phyloP scores from a whole-genome alignment of 352 stramenopile genomes.

The Phytophthora citricola region DNA sequence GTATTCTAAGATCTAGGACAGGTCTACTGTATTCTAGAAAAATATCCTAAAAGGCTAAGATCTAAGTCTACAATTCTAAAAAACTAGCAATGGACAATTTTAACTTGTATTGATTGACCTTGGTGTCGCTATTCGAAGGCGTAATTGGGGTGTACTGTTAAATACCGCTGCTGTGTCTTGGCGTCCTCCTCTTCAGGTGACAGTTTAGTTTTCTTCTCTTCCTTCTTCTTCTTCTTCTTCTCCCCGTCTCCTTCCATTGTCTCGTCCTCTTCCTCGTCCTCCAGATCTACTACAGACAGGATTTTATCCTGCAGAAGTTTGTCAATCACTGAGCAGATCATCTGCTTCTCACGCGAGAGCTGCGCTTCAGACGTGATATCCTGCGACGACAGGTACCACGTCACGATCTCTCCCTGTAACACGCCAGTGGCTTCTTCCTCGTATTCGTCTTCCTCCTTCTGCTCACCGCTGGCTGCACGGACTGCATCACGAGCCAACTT shows the following conservation, averaged over 20 bases:
- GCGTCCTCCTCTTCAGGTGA: constrained; percentile 55
- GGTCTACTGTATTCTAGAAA: too few relatives aligned
- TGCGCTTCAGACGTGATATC: constrained; percentile 88
- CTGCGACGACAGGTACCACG: constrained; percentile 85
- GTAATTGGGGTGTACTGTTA: constrained; percentile 85
- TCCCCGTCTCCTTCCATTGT: constrained; percentile 19
- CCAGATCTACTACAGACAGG: constrained; percentile 71
- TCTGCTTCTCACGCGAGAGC: constrained; percentile 77
- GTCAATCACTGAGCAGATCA: constrained; percentile 87
- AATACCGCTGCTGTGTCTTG: constrained; percentile 73
- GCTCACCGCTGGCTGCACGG: constrained; percentile 20
- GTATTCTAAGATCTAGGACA: too few relatives aligned
- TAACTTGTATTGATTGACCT: not conserved
- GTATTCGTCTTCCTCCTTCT: constrained; percentile 44
- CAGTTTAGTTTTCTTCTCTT: constrained; percentile 44
- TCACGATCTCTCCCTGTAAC: constrained; percentile 82
- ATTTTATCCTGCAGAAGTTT: constrained; percentile 83
- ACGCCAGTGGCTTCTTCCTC: constrained; percentile 69
- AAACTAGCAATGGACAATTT: not conserved
- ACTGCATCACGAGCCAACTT: constrained; percentile 54
- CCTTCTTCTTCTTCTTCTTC: constrained; percentile 24
- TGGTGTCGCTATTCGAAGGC: constrained; percentile 55
- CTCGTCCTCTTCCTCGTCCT: constrained; percentile 45
- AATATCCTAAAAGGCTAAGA: too few relatives aligned
- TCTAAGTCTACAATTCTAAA: too few relatives aligned